Evolutionary conservation across 345 rosid genomes (phyloP).

Genomic region (Melaleuca alternifolia): DNA sequence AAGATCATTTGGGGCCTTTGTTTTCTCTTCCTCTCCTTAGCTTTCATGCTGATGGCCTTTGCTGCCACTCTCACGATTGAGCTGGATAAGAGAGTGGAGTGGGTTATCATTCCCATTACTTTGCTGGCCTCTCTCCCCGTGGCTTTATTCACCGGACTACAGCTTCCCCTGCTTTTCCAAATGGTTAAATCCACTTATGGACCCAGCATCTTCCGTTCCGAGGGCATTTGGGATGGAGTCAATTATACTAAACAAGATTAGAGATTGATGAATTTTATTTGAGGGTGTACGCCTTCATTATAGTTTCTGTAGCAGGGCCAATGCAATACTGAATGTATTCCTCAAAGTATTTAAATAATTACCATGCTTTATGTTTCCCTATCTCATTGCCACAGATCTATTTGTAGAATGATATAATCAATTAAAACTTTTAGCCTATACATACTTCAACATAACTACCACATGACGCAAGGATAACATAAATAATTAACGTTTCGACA

Average conservation of each 20-base stretch:
- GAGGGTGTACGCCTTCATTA: background rate
- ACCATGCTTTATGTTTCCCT: too few relatives aligned
- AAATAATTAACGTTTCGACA: too few relatives aligned
- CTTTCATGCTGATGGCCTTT: background rate
- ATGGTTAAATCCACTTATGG: constrained; percentile 1
- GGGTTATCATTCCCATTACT: background rate
- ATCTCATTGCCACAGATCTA: too few relatives aligned
- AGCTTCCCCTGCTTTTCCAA: background rate
- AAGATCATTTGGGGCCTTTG: background rate
- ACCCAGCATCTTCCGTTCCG: background rate
- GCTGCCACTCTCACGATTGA: background rate
- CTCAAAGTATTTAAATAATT: too few relatives aligned
- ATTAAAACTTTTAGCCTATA: too few relatives aligned
- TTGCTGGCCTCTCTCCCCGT: background rate
- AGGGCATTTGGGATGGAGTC: background rate
- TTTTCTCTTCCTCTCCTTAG: background rate
- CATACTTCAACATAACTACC: background rate
- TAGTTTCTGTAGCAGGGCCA: too few relatives aligned
- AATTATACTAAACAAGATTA: too few relatives aligned
- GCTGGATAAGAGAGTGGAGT: background rate
- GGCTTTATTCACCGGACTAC: background rate
- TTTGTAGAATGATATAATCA: too few relatives aligned
- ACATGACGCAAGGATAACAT: too few relatives aligned
- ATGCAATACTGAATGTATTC: too few relatives aligned
- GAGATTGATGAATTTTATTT: too few relatives aligned